Conservation (phyloP, 169 alveolate species). For the Plasmodium coatneyi region DNA sequence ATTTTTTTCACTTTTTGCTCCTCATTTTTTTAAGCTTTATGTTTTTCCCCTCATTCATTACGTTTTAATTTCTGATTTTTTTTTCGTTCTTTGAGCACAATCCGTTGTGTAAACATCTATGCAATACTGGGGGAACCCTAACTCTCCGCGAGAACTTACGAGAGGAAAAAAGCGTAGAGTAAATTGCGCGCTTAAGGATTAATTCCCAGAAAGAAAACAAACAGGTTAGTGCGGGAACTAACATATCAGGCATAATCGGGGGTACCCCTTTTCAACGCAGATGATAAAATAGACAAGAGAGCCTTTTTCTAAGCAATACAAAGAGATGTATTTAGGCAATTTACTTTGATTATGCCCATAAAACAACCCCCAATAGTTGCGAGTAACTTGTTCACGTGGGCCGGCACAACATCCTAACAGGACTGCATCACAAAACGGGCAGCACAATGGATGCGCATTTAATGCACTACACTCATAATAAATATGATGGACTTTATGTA, state of each 20-base stretch:
- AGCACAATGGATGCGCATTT: slow-evolving; percentile 26
- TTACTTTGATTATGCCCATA: not conserved
- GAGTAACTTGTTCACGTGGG: not conserved
- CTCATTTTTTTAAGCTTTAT: not conserved
- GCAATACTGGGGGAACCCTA: not conserved
- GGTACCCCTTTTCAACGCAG: not conserved
- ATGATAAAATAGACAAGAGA: slow-evolving; percentile 12
- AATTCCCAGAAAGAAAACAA: not conserved
- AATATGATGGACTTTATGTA: not conserved
- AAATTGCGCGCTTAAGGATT: not conserved
- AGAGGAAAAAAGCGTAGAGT: not conserved
- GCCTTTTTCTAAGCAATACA: not conserved
- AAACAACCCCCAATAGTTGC: not conserved
- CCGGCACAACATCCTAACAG: not conserved
- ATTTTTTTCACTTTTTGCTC: not conserved
- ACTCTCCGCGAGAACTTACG: not conserved
- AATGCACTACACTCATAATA: slow-evolving; percentile 4
- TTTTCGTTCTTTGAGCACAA: slow-evolving; percentile 1
- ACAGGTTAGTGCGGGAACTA: not conserved
- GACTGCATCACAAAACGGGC: not conserved
- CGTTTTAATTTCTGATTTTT: not conserved
- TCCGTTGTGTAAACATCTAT: not conserved
- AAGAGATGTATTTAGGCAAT: not conserved
- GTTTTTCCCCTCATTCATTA: not conserved
- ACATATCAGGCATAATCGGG: not conserved